Percentiles rank a stretch among this genome's conserved stretches.
Evolutionary conservation across 495 filamentous ascomycete species (phyloP).

Genomic region (Staphylotrichum longicolle): DNA sequence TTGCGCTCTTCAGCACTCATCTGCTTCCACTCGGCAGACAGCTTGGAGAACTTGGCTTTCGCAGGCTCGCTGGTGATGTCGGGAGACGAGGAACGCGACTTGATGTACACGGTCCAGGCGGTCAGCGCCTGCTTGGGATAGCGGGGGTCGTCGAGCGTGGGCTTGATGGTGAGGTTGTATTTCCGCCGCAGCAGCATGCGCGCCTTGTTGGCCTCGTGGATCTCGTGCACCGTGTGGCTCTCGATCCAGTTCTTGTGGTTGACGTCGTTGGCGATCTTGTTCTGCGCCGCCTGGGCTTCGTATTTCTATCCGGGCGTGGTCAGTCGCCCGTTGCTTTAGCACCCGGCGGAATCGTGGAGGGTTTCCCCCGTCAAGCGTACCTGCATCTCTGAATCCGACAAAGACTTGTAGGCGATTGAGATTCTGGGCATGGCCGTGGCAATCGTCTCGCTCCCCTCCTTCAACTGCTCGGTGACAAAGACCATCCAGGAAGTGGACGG

Average conservation of each 20-base stretch:
- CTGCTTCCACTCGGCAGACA: slow-evolving; percentile 56
- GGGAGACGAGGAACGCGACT: slow-evolving; percentile 42
- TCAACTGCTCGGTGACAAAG: slow-evolving; percentile 22
- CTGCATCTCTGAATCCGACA: slow-evolving; percentile 33
- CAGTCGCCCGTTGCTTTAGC: not conserved
- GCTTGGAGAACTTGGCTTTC: slow-evolving; percentile 31
- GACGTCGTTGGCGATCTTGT: slow-evolving; percentile 45
- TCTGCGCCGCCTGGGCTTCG: slow-evolving; percentile 50
- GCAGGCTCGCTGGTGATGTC: slow-evolving; percentile 44
- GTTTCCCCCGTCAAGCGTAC: slow-evolving; percentile 23
- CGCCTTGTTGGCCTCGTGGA: slow-evolving; percentile 62
- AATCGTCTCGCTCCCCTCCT: not conserved
- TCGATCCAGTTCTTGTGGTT: slow-evolving; percentile 59
- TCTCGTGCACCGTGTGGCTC: slow-evolving; percentile 54
- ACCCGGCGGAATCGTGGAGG: too few relatives aligned
- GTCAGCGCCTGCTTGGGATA: slow-evolving; percentile 47
- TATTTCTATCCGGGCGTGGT: slow-evolving; percentile 26
- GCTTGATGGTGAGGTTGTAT: slow-evolving; percentile 10
- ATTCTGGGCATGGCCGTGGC: slow-evolving; percentile 4
- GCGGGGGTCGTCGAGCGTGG: slow-evolving; percentile 56
- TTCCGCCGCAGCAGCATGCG: slow-evolving; percentile 48
- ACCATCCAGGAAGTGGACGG: slow-evolving; percentile 22
- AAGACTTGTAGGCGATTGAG: slow-evolving; percentile 22
- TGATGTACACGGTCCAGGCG: slow-evolving; percentile 47
- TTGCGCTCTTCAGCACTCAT: slow-evolving; percentile 50